Base-by-base conservation (phyloP, 257 asterid species). In the Nicotiana otophora region DNA sequence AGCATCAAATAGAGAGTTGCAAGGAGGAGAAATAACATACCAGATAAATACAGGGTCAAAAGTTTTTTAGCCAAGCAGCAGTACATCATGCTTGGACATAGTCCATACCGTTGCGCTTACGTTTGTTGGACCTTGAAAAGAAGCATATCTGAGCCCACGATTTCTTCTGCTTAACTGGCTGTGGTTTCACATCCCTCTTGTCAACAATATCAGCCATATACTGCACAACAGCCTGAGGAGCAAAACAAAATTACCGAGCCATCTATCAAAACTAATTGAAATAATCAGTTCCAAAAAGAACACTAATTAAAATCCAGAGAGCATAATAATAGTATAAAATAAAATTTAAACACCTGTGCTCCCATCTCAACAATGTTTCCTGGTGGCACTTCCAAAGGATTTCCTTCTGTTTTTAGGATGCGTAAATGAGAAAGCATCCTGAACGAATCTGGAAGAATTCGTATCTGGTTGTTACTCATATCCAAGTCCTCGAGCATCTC, bases 381-480 rank as follows among this genome's bases (percentile, higher is more conserved):
- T 3, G 97, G 97, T 30, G 97, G 97, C 58, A 84, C 72, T 54
- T 86, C 85, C 74, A 94, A 87, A 81, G 98, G 98, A 88, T 94
- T 94, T 89, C 98, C 98, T 82, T 92, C 98, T 0, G 88, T 87
- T 4, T 93, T 91, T 46, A 94, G 82, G 77, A 87, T 86, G n/a
- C 94, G 88, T 31, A 94, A 90, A 60, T 62, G 86, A 14, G 89
- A 82, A 53, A 94, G 88, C 98, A 93, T 89, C 88, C 95, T 89
- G 80, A 94, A 94, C 7, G 98, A 94, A 36, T 91, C 98, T 0
- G 98, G 98, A 34, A 94, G 90, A 81, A 77, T 78, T 82, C 97
- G 88, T 77, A 94, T 93, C 89, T 94, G 98, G 83, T 94, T 94
- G 82, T 94, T 81, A 81, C 85, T 83, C 54, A 83, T 77, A 48